Evolutionary conservation across 192 early-diverging fungal genomes (phyloP).

Genomic region (Coemansia sp.): DNA sequence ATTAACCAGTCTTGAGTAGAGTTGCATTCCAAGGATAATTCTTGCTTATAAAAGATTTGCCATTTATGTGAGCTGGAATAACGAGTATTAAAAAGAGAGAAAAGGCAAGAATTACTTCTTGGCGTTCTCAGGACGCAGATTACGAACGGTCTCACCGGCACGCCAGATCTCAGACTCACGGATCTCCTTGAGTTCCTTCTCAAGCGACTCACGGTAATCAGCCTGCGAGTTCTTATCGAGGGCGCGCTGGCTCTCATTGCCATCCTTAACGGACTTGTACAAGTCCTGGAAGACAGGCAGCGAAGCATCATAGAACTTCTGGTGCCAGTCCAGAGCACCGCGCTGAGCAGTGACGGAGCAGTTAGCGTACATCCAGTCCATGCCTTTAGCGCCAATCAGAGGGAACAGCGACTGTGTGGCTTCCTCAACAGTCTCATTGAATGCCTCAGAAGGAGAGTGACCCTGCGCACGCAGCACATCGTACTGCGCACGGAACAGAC

Average conservation of each 20-base stretch:
- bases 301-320: constrained; percentile 86
- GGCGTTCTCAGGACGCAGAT: constrained; percentile 86
- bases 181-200: constrained; percentile 88
- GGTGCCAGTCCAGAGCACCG: constrained; percentile 96
- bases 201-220: constrained; percentile 91
- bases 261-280: constrained; percentile 84
- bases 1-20: not conserved
- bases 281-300: constrained; percentile 93
- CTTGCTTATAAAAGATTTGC: not conserved
- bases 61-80: not conserved
- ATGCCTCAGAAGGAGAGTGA: constrained; percentile 96
- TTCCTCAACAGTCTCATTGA: constrained; percentile 99
- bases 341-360: constrained; percentile 96
- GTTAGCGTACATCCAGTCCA: constrained; percentile 99
- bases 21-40: not conserved
- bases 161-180: constrained; percentile 91
- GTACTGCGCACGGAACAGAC: constrained; percentile 94
- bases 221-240: constrained; percentile 85
- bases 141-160: constrained; percentile 81
- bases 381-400: constrained; percentile 91
- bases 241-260: constrained; percentile 81
- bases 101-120: constrained; percentile 22
- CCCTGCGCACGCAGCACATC: constrained; percentile 91
- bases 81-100: not conserved
- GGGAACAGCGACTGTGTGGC: constrained; percentile 98